Evolutionary conservation across 148 eudicot species (phyloP).

Genomic region (Agrostemma githago): DNA sequence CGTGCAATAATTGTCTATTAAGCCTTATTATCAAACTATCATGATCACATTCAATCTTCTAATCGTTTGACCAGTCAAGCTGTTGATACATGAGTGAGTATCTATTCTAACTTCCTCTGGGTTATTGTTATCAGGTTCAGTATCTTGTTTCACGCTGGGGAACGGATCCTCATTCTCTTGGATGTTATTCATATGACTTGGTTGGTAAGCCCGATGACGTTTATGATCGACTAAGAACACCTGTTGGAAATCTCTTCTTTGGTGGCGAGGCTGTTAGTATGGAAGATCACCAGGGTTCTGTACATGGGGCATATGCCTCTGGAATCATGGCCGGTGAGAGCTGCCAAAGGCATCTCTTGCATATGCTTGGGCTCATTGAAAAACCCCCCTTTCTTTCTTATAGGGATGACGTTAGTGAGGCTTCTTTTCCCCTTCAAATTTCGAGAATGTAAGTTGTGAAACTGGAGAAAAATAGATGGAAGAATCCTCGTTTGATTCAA

Average conservation of each 20-base stretch:
- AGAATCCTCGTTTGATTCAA: background rate
- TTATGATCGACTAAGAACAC: constrained; percentile 81
- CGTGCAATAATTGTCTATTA: too few species aligned
- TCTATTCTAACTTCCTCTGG: background rate
- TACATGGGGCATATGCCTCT: constrained; percentile 89
- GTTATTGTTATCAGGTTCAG: constrained; percentile 48
- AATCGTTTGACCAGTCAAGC: background rate
- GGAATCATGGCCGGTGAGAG: constrained; percentile 82
- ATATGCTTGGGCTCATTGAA: constrained; percentile 47
- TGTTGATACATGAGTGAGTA: background rate
- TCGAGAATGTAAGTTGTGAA: constrained; percentile 53
- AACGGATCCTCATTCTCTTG: constrained; percentile 74
- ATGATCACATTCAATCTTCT: too few species aligned
- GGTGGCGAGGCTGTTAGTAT: constrained; percentile 93
- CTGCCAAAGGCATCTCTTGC: constrained; percentile 57
- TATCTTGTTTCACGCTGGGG: constrained; percentile 95
- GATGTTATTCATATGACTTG: constrained; percentile 86
- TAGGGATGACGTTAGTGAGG: constrained; percentile 49
- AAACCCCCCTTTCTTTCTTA: constrained; percentile 42
- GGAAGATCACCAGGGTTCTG: constrained; percentile 96
- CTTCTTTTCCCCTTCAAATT: constrained; percentile 72
- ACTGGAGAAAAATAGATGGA: background rate
- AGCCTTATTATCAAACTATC: too few species aligned
- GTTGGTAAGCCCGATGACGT: constrained; percentile 82
- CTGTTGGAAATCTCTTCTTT: constrained; percentile 85